A percentile compares a stretch with the other conserved stretches of the same genome.
These are phyloP conservation scores for Lipomyces sp. DNA, from an alignment of 805 yeast genomes.

Conservation along the genomic window DNA sequence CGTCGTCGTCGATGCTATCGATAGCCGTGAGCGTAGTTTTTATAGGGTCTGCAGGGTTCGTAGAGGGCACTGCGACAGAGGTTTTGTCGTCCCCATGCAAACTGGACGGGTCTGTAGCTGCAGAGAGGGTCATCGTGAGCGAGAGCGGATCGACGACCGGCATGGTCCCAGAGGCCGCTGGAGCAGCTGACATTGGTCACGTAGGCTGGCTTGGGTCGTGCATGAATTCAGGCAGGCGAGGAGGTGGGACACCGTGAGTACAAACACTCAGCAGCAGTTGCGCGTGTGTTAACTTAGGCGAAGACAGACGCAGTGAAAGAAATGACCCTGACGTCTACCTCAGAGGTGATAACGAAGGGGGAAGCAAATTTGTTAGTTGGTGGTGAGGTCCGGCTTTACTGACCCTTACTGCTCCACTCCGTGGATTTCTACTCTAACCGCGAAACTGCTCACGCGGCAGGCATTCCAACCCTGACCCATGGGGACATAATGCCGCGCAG, in stretches of 20 bases:
- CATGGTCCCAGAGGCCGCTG: not conserved
- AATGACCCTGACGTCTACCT: not conserved
- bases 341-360: not conserved
- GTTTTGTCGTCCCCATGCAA: slow-evolving; percentile 7
- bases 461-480: not conserved
- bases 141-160: slow-evolving; percentile 3
- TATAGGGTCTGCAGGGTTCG: not conserved
- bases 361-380: not conserved
- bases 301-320: not conserved
- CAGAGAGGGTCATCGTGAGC: slow-evolving; percentile 9
- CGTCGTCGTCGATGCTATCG: slow-evolving; percentile 1
- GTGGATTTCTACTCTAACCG: not conserved
- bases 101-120: slow-evolving; percentile 4
- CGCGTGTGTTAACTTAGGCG: not conserved
- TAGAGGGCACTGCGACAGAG: not conserved
- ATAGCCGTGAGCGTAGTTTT: not conserved
- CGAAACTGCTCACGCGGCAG: not conserved
- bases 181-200: slow-evolving; percentile 2
- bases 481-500: not conserved
- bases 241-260: not conserved
- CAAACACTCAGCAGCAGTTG: not conserved
- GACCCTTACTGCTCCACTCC: not conserved
- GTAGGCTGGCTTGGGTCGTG: not conserved
- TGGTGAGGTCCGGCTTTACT: not conserved
- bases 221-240: not conserved